Base-by-base conservation (phyloP, 2,329 filamentous ascomycete species). In the Scytalidium lignicola region DNA sequence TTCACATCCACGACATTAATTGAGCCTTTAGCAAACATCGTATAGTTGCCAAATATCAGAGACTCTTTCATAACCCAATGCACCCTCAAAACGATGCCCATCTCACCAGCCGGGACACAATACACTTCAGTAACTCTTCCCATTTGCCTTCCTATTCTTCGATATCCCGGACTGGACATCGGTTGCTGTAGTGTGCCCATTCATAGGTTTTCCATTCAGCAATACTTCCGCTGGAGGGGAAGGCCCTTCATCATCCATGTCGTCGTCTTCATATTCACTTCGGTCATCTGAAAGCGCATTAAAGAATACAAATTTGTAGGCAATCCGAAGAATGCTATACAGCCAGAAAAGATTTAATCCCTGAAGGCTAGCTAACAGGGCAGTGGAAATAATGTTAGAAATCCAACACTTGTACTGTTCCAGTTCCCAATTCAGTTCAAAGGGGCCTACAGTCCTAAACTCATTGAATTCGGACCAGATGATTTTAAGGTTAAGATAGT, bases 281-380 rank as follows among this genome's bases (percentile, higher is more conserved):
- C 87, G 77, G 53, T 90, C 87, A 62, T 91, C 88, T 45, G 83
- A 78, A 28, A 76, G 77, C 18, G 75, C 73, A 46, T 79, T 77
- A 59, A 77, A 78, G 40, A 79, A 73, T 17, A 86, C 71, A 57
- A 88, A 86, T 51, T 86, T 77, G 60, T 83, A 88, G 43, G 85
- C 84, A 55, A 91, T 89, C 55, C 86, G 77, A 51, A 86, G 65
- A 60, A 92, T 90, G 67, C 85, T 82, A 68, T 83, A 88, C 51
- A 90, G 78, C 88, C 88, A 92, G 70, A 91, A 90, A 9, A 91
- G 66, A 65, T 92, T 92, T 47, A 92, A 75, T 1, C 82, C 79
- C 67, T 92, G 88, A 28, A 92, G 74, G 3, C 75, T 72, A 3
- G 80, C 74, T 6, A 92, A 76, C 21, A 92, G 75, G 2, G 62